Conservation (phyloP, 169 alveolate genomes). For the Perkinsus chesapeaki region DNA sequence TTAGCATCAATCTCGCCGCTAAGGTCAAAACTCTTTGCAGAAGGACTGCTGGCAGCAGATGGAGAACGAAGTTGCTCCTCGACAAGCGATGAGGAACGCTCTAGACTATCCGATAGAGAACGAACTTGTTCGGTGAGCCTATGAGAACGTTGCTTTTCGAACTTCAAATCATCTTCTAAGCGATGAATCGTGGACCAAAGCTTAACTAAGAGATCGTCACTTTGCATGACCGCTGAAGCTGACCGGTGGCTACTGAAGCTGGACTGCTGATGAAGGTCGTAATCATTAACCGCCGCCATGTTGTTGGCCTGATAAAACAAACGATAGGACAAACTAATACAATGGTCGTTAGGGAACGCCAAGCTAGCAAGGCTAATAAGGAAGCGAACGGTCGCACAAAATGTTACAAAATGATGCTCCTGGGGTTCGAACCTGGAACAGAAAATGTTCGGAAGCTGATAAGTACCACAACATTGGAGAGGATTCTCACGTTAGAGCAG, state of each 20-base stretch:
- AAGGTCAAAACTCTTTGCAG: background rate
- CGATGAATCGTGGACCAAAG: background rate
- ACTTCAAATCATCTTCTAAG: background rate
- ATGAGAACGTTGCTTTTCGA: background rate
- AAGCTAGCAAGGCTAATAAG: background rate
- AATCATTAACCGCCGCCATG: background rate
- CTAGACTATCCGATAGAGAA: background rate
- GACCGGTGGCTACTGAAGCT: background rate
- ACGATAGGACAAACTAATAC: background rate
- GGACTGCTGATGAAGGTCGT: background rate
- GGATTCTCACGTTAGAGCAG: too few species aligned
- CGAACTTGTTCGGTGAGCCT: background rate
- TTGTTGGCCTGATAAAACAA: background rate
- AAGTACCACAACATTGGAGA: too few species aligned
- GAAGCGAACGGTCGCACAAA: background rate
- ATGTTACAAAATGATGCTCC: too few species aligned
- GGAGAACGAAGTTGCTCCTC: background rate
- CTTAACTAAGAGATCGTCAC: background rate
- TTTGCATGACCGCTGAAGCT: background rate
- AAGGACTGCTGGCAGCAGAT: background rate
- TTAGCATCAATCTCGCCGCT: background rate
- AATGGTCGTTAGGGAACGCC: background rate
- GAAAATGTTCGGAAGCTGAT: too few species aligned
- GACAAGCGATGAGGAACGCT: background rate
- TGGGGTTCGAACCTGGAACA: too few species aligned